phyloP scores from a whole-genome alignment of 129 eudicot genomes.

The Pulicaria dysenterica region DNA sequence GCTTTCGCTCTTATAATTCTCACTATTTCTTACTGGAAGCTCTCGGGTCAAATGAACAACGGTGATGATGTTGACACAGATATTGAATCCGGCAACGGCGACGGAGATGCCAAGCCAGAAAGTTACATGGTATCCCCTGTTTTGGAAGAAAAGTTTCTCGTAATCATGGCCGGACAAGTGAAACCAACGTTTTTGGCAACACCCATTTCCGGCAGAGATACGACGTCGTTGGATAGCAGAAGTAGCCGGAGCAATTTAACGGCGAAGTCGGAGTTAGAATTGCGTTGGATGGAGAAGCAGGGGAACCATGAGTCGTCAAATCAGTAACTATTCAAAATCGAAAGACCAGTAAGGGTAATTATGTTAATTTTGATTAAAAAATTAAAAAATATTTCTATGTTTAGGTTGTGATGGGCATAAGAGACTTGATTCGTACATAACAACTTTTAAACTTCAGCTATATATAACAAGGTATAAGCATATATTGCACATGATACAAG shows the following conservation, averaged over 20 bases:
- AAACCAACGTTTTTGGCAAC: slow-evolving; percentile 67
- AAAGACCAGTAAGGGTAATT: no score
- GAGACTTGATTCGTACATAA: no score
- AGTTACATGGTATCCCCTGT: slow-evolving; percentile 26
- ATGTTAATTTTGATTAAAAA: no score
- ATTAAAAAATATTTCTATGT: no score
- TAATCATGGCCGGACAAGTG: slow-evolving; percentile 68
- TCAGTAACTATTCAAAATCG: neutral
- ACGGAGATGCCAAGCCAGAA: slow-evolving; percentile 20
- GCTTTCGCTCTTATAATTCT: slow-evolving; percentile 67
- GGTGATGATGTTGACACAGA: slow-evolving; percentile 30
- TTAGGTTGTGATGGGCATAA: no score
- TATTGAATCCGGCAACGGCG: slow-evolving; percentile 40
- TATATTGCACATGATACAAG: no score
- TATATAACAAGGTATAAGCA: no score
- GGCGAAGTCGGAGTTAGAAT: slow-evolving; percentile 19
- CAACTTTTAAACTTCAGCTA: no score
- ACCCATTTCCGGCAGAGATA: slow-evolving; percentile 41
- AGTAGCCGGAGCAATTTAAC: slow-evolving; percentile 10
- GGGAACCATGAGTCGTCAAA: neutral
- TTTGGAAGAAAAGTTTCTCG: slow-evolving; percentile 53
- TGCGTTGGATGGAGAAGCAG: slow-evolving; percentile 17
- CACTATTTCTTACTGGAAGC: slow-evolving; percentile 74
- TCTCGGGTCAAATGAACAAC: slow-evolving; percentile 40
- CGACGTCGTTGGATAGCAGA: slow-evolving; percentile 44